Percentiles rank a stretch among this genome's conserved stretches.
These are phyloP conservation scores for Salix udensis DNA, from an alignment of 345 rosid species.

Conservation along the genomic window DNA sequence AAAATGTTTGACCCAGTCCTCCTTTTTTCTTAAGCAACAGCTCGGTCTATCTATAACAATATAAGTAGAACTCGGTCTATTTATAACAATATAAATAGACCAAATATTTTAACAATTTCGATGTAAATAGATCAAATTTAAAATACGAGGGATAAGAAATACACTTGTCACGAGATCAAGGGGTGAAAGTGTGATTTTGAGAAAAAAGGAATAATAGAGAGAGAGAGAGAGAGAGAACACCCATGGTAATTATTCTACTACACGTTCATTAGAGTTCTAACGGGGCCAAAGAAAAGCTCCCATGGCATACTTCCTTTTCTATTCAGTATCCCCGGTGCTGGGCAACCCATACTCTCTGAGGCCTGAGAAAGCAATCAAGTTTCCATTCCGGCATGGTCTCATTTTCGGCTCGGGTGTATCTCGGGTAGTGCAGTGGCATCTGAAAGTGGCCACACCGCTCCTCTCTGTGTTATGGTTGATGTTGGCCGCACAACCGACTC, in stretches of 20 bases:
- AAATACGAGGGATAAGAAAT: no score
- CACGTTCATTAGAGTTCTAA: background rate
- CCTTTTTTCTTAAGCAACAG: background rate
- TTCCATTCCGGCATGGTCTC: constrained; percentile 25
- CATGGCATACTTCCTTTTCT: constrained; percentile 20
- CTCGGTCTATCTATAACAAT: no score
- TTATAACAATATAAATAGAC: no score
- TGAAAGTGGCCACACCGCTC: constrained; percentile 15
- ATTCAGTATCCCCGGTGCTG: constrained; percentile 9
- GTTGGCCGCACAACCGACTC: constrained; percentile 6
- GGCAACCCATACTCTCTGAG: constrained; percentile 23
- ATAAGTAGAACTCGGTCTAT: no score
- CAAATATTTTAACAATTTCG: no score
- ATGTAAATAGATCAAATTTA: no score
- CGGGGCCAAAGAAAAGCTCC: constrained; percentile 23
- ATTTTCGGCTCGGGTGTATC: constrained; percentile 14
- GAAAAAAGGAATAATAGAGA: no score
- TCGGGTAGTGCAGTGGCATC: constrained; percentile 28
- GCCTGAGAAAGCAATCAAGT: constrained; percentile 22
- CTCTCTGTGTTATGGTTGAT: background rate
- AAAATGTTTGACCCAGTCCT: background rate
- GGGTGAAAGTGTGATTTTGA: background rate
- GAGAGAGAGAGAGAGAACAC: no score
- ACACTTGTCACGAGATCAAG: background rate
- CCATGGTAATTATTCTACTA: no score